Evolutionary conservation across 1,284 basidiomycete genomes (phyloP).

Genomic region (Psilocybe mexicana): DNA sequence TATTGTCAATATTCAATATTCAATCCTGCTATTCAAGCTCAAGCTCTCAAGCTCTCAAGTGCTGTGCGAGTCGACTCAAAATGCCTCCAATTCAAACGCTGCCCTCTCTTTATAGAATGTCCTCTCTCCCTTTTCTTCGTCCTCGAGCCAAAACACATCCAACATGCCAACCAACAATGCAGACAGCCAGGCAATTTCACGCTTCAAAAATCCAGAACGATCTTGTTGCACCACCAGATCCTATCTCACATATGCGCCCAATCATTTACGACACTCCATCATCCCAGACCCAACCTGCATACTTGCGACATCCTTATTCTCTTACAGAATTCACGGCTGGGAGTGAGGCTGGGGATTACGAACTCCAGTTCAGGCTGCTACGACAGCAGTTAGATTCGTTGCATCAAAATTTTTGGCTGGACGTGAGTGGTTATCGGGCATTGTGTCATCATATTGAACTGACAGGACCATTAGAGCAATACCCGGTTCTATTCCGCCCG

Average conservation of each 20-base stretch:
- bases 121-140: neutral
- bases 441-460: constrained; percentile 7
- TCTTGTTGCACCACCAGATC: constrained; percentile 71
- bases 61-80: too few species aligned
- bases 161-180: constrained; percentile 1
- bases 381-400: constrained; percentile 68
- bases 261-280: constrained; percentile 66
- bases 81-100: neutral
- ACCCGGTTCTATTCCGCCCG: constrained; percentile 69
- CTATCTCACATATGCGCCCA: constrained; percentile 75
- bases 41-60: too few species aligned
- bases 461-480: constrained; percentile 55
- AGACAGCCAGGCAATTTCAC: constrained; percentile 33
- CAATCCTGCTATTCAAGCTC: too few species aligned
- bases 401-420: constrained; percentile 75
- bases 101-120: neutral
- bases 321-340: constrained; percentile 59
- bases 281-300: constrained; percentile 31
- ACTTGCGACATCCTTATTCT: constrained; percentile 66
- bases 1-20: too few species aligned
- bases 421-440: constrained; percentile 50
- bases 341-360: constrained; percentile 35
- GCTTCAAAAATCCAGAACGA: constrained; percentile 38
- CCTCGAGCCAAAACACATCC: neutral
- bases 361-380: constrained; percentile 69